Percentiles rank a stretch among this genome's conserved stretches.
These are phyloP conservation scores for Penicillium egyptiacum DNA, from an alignment of 495 filamentous ascomycete species.

Conservation along the genomic window DNA sequence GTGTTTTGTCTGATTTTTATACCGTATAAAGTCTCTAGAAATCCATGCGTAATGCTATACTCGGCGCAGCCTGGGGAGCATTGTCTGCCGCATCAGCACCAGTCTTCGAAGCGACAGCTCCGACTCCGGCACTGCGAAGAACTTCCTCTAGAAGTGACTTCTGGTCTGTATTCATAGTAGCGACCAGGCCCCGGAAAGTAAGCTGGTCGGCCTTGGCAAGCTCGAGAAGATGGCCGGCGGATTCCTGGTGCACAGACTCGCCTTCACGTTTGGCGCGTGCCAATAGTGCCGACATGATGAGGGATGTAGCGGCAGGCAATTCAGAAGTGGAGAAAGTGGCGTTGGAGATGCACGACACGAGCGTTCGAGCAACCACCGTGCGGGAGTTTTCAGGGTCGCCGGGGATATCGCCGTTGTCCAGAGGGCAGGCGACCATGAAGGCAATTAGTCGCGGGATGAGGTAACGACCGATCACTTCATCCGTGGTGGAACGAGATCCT, in stretches of 20 bases:
- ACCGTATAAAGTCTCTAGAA: slow-evolving; percentile 51
- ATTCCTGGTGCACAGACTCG: slow-evolving; percentile 59
- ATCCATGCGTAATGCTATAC: slow-evolving; percentile 91
- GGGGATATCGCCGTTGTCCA: slow-evolving; percentile 49
- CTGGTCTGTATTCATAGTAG: slow-evolving; percentile 66
- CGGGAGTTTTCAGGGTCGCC: slow-evolving; percentile 75
- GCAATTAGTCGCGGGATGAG: slow-evolving; percentile 73
- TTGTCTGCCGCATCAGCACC: slow-evolving; percentile 29
- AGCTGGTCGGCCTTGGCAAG: slow-evolving; percentile 71
- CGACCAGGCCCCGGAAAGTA: slow-evolving; percentile 74
- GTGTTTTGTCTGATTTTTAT: neutral
- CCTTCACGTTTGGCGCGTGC: slow-evolving; percentile 61
- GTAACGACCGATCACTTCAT: slow-evolving; percentile 70
- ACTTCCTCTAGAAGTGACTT: slow-evolving; percentile 80
- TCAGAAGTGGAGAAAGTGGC: slow-evolving; percentile 48
- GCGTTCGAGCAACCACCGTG: slow-evolving; percentile 64
- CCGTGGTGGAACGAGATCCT: slow-evolving; percentile 60
- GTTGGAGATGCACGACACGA: slow-evolving; percentile 66
- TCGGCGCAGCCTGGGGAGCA: slow-evolving; percentile 63
- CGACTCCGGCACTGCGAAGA: slow-evolving; percentile 58
- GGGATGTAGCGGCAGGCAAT: slow-evolving; percentile 60
- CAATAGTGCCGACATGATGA: slow-evolving; percentile 80
- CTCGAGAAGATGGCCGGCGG: slow-evolving; percentile 72
- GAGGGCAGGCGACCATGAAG: slow-evolving; percentile 66
- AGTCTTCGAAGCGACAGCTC: slow-evolving; percentile 30